Base-by-base conservation (phyloP, 2,329 filamentous ascomycete species). In the Paramyrothecium roridum region DNA sequence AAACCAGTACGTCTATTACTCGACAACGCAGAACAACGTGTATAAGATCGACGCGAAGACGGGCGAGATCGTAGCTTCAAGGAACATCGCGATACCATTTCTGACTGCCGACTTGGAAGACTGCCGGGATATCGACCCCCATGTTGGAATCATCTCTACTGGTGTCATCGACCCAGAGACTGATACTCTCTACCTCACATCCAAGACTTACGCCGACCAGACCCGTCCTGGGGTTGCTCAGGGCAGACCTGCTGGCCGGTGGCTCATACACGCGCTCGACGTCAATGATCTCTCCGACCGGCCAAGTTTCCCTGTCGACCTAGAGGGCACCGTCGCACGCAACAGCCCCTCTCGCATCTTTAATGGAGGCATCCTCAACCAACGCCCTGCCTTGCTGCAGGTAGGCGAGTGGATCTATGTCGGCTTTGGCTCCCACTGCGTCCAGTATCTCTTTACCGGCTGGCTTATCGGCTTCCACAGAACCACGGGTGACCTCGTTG, bases 11-110 rank as follows among this genome's bases (percentile, higher is more conserved):
- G 74, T 85, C 37, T 84, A 79, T 59, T 66, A 83, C 12, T 76
- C 82, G 2, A 84, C 81, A 0, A 81, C 80, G 0, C 80, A 83
- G 62, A 85, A 84, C 65, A 83, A 82, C 52, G 65, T 84, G 8
- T 82, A 83, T 64, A 83, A 81, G 57, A 66, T 84, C 30, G 72
- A 84, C 61, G 80, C 80, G 0, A 79, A 80, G 61, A 82, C 79
- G 0, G 81, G 81, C 20, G 72, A 68, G 3, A 79, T 84, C 20
- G 59, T 83, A n/a, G 64, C 68, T 1, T 72, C 69, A 1, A 69
- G 80, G 10, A 81, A 76, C 21, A 68, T 85, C 0, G 73, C 75
- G 50, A 73, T 76, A 19, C 79, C 80, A 1, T 82, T 82, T 58
- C 63, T 80, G 23, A 72, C 77, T 12, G 72, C 73, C 6, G 80